Base-by-base conservation (phyloP, 2,329 filamentous ascomycete genomes). In the Didymella pinodella region DNA sequence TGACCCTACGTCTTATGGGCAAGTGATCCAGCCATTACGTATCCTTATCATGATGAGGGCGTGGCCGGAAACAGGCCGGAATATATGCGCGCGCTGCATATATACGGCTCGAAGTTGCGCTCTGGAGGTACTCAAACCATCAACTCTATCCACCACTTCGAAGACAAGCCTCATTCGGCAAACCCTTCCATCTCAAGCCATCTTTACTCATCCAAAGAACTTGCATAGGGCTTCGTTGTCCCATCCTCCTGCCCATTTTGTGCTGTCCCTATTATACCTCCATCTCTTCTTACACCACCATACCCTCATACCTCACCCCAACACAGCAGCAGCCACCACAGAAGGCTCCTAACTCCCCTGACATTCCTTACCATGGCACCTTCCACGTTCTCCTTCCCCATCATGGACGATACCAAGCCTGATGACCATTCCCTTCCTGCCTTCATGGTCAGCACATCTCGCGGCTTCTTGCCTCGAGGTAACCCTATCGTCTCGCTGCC, bases 371-470 rank as follows among this genome's bases (percentile, higher is more conserved):
- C 32, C 47, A 75, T 75, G 71, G 49, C 69, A 54, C 54, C 63
- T 31, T 59, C 69, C 44, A 55, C 63, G n/a, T 76, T 77, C 51
- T 57, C 75, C 62, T 90, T 91, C 74, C 78, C 82, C 54, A 85
- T 91, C 77, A 82, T 91, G 43, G 79, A 82, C 56, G 88, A 90
- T 78, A 84, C 86, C 58, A 82, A 78, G 73, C 86, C 87, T 1
- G 77, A 87, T 59, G 87, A 91, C 75, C 84, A 73, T 54, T 84
- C 86, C 43, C 80, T 91, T 28, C 88, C 88, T 6, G 86, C 90
- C 67, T 93, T 93, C 81, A 91, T 92, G 86, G 90, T 93, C 38
- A 92, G 90, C 44, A 91, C 87, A 22, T 85, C 86, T 4, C 83
- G 89, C 57, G 90, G 90, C 50, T 94, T 93, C 76, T 82, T 94